Conservation (phyloP, 2,329 filamentous ascomycete species). For the Aspergillus proliferans region DNA sequence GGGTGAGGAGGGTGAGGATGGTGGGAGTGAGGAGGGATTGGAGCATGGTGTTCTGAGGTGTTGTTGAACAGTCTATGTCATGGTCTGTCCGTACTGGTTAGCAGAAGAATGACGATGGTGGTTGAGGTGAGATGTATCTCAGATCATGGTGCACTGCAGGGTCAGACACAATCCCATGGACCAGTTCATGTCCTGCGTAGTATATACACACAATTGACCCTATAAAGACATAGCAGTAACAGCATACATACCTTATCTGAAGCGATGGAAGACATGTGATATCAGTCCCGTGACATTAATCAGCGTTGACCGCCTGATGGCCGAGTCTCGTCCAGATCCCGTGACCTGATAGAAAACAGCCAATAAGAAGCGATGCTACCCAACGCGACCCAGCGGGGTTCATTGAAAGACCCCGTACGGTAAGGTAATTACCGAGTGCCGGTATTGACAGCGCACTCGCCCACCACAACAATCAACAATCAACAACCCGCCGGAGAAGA, state of each 20-base stretch:
- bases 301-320: constrained; percentile 17
- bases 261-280: too few species aligned
- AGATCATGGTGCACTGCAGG: neutral
- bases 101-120: too few species aligned
- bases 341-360: constrained; percentile 6
- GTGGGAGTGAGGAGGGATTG: neutral
- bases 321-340: neutral
- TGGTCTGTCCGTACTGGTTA: neutral
- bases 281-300: constrained; percentile 7
- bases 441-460: neutral
- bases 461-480: neutral
- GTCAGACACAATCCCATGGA: neutral
- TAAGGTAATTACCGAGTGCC: neutral
- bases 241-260: too few species aligned
- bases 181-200: too few species aligned
- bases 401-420: constrained; percentile 18
- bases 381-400: constrained; percentile 35
- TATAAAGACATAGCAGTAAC: too few species aligned
- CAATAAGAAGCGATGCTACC: constrained; percentile 19
- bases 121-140: neutral
- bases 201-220: too few species aligned
- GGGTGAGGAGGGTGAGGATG: constrained; percentile 11
- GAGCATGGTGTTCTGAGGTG: neutral
- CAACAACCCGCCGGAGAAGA: neutral
- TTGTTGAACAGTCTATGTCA: neutral